phyloP scores from a whole-genome alignment of 306 rosid genomes.

The Rosa chinensis region DNA sequence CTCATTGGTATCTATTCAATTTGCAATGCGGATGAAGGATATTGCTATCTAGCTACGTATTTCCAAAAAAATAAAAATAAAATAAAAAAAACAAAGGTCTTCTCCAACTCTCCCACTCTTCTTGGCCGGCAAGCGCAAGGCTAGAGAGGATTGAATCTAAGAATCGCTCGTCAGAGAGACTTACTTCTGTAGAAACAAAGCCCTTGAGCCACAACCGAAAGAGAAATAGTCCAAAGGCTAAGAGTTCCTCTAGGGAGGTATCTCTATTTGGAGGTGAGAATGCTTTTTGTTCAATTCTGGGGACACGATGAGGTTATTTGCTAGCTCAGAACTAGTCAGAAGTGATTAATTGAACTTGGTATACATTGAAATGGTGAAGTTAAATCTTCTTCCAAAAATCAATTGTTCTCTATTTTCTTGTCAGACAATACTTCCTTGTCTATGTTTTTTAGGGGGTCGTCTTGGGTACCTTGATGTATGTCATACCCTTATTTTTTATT shows the following conservation, averaged over 20 bases:
- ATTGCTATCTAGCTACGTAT: slow-evolving; percentile 19
- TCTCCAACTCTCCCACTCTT: no score
- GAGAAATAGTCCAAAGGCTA: slow-evolving; percentile 92
- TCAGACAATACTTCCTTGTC: neutral
- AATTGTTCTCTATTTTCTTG: neutral
- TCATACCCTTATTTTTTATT: no score
- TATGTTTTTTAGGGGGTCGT: neutral
- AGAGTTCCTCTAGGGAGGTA: slow-evolving; percentile 71
- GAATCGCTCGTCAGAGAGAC: slow-evolving; percentile 66
- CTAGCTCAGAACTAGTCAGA: neutral
- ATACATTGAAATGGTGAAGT: neutral
- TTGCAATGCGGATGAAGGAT: slow-evolving; percentile 71
- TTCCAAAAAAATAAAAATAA: no score
- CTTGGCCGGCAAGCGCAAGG: slow-evolving; percentile 53
- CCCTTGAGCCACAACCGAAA: slow-evolving; percentile 48
- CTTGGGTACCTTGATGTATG: no score
- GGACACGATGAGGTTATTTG: neutral
- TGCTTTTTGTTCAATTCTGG: slow-evolving; percentile 24
- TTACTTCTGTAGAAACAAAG: slow-evolving; percentile 65
- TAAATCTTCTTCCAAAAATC: neutral
- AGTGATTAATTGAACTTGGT: slow-evolving; percentile 10
- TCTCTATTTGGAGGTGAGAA: slow-evolving; percentile 89
- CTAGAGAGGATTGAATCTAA: slow-evolving; percentile 91
- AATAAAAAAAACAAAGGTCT: no score
- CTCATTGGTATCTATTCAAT: neutral